Evolutionary conservation across 129 eudicot species (phyloP).

Genomic region (Chrysanthemum lavandulifolium): DNA sequence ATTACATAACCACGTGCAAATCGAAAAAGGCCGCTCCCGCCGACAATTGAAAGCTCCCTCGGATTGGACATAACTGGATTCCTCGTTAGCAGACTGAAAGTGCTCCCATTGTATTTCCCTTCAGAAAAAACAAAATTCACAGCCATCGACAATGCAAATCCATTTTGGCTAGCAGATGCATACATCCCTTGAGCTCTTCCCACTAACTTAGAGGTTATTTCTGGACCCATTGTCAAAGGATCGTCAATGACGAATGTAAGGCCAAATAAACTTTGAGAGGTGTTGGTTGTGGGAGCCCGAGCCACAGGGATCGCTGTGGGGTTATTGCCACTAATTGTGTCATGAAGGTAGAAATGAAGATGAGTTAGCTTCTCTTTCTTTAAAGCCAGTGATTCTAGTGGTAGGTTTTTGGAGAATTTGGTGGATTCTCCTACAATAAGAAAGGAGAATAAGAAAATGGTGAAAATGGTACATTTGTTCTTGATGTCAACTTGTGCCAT

Average conservation of each 20-base stretch:
- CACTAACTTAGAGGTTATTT: slow-evolving; percentile 15
- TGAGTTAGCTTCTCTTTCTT: slow-evolving; percentile 22
- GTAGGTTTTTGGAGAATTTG: neutral
- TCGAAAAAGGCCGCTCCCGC: slow-evolving; percentile 16
- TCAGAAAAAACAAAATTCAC: slow-evolving; percentile 9
- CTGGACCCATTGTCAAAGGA: slow-evolving; percentile 16
- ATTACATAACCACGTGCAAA: slow-evolving; percentile 23
- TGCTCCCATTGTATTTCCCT: slow-evolving; percentile 23
- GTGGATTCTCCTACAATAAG: slow-evolving; percentile 9
- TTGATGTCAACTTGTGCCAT: slow-evolving; percentile 17
- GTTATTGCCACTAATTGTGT: neutral
- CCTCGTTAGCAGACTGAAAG: slow-evolving; percentile 18
- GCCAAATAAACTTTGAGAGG: slow-evolving; percentile 3
- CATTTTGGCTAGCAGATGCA: neutral
- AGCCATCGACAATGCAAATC: neutral
- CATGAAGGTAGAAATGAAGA: slow-evolving; percentile 22
- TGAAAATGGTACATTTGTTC: neutral
- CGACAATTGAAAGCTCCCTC: slow-evolving; percentile 13
- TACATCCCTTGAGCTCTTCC: slow-evolving; percentile 25
- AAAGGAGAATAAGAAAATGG: slow-evolving; percentile 15
- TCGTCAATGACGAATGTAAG: neutral
- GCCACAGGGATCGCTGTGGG: slow-evolving; percentile 5
- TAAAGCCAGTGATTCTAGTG: slow-evolving; percentile 11
- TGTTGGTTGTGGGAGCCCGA: neutral
- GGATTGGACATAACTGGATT: neutral